phyloP scores from a whole-genome alignment of 2,329 filamentous ascomycete species.

The Claviceps humidiphila region DNA sequence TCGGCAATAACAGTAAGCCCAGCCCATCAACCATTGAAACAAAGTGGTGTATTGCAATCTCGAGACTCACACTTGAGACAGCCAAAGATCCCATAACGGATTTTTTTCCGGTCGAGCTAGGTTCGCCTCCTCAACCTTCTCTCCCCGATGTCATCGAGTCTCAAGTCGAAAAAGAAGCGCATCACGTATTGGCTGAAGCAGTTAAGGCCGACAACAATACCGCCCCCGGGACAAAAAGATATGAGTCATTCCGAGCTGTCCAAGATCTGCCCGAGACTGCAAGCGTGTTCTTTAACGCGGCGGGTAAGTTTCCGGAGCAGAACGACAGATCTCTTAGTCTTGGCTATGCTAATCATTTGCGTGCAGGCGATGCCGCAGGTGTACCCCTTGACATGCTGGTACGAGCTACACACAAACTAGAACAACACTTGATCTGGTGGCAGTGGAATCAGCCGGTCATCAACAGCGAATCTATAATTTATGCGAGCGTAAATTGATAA shows the following conservation, averaged over 20 bases:
- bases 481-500: no score
- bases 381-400: conserved; percentile 21
- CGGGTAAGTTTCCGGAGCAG: conserved; percentile 14
- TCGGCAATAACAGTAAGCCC: conserved; percentile 20
- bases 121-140: conserved; percentile 8
- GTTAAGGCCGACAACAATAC: conserved; percentile 1
- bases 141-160: conserved; percentile 13
- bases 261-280: conserved; percentile 20
- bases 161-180: conserved; percentile 13
- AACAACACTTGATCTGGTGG: conserved; percentile 22
- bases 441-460: conserved; percentile 11
- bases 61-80: conserved; percentile 4
- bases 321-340: no score
- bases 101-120: conserved; percentile 22
- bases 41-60: neutral
- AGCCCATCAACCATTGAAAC: conserved; percentile 1
- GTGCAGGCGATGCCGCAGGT: conserved; percentile 19
- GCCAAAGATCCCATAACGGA: conserved; percentile 16
- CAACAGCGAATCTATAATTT: no score
- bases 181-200: conserved; percentile 11
- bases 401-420: conserved; percentile 25
- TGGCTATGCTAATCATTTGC: neutral
- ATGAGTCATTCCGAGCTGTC: conserved; percentile 19
- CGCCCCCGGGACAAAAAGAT: conserved; percentile 5
- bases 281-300: conserved; percentile 18